Evolutionary conservation across 2,329 filamentous ascomycete species (phyloP), one percentile per base, ranked within the genome.

Genomic region (Pseudopithomyces maydicus): DNA sequence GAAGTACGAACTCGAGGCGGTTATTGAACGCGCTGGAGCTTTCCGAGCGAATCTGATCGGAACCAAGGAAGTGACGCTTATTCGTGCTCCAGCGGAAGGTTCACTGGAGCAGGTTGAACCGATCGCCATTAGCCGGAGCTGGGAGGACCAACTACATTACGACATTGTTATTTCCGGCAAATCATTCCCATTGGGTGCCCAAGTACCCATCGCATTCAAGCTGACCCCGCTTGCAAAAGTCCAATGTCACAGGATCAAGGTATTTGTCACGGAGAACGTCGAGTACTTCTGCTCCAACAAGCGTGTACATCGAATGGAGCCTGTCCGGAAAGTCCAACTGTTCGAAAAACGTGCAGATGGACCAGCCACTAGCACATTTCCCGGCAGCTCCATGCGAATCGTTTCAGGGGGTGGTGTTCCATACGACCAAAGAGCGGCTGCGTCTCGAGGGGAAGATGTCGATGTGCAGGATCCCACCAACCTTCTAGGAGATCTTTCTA

Each of bases 101-200:
- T 97, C 92, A 0, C 81, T 97, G 22, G 93, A 97, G 75, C 92
- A 92, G 75, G 89, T 92, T 23, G 93, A 97, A 72, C 93, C 93
- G 2, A 97, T 97, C 67, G 94, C 92, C 11, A 97, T 97, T 69
- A 94, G 90, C 62, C 84, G 93, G 19, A 92, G 91, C 60, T 97
- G 93, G 93, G 93, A 97, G 73, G 92, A 97, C 65, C 93, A 97
- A 70, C 81, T 97, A 32, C 92, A 96, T 70, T 97, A 97, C 77
- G 93, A 97, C 69, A 97, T 97, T 65, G 89, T 97, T 72, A 96
- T 97, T 53, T 97, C 92, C 1, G 93, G 93, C 53, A 97, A 97
- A 81, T 96, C 92, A 0, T 97, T 97, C 58, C 91, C 93, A 0
- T 85, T 97, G 19, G 93, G 93, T 15, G 85, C 90, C 38, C 90